Evolutionary conservation across 768 basidiomycete genomes (phyloP), one percentile per base, ranked within the genome.

Genomic region (Tephrocybe sp.): DNA sequence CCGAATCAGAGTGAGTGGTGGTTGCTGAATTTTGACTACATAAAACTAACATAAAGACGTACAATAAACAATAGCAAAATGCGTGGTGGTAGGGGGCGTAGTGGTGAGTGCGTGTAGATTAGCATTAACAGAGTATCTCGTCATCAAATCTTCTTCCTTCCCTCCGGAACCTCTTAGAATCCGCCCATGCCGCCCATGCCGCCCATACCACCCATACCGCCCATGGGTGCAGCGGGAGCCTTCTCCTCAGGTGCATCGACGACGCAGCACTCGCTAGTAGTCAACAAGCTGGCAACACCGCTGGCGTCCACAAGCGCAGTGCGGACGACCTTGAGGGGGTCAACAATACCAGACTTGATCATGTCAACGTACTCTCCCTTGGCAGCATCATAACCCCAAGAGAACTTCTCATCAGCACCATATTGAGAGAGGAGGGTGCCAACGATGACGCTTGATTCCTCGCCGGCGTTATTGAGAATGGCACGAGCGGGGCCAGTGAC

Each of bases 361-460:
- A 98, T 94, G 70, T 98, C 91, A 38, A 87, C 83, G 63, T 91
- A 97, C 71, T 94, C 88, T 54, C 91, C 92, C 73, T 86, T 88
- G 61, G 83, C 78, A 21, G 94, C 93, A 57, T 97, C 92, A 70
- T 97, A 97, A 1, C 94, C 90, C 82, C 80, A 84, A 11, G 74
- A 75, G 64, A 92, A 92, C 72, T 92, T 82, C 69, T 93, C 93
- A 22, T 80, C 67, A 15, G 71, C 56, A 7, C 80, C 85, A 61
- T 91, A 88, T 60, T 82, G 70, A 48, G 75, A 71, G 29, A 94
- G 69, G 0, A 99, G 77, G 11, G 85, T 85, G 27, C 95, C 95
- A 34, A 97, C 90, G 52, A 98, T 91, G 49, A 99, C 94, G 51
- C 83, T 82, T 1, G 91, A 79, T 68, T 97, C 94, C 69, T 97